A percentile compares a stretch with the other conserved stretches of the same genome.
These are phyloP conservation scores for Cyclocybe cylindracea DNA, from an alignment of 768 basidiomycete species.

Conservation along the genomic window DNA sequence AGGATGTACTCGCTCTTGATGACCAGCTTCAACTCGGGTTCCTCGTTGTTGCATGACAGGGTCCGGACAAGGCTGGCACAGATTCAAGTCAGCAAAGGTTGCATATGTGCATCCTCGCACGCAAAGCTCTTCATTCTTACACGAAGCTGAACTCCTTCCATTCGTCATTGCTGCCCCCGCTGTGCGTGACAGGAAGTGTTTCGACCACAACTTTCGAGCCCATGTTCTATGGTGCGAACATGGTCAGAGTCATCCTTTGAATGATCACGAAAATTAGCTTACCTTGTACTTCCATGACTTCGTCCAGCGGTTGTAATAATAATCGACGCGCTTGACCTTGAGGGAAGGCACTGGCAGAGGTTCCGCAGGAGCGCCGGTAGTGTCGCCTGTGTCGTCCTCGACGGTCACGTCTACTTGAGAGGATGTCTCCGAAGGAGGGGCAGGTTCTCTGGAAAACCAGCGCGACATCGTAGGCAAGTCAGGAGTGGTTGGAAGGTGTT, in stretches of 20 bases:
- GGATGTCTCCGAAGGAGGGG: conserved; percentile 15
- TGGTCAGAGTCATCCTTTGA: not conserved
- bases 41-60: conserved; percentile 35
- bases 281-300: conserved; percentile 60
- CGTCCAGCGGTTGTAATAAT: conserved; percentile 59
- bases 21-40: conserved; percentile 52
- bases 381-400: conserved; percentile 34
- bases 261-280: conserved; percentile 1
- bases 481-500: no score
- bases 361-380: conserved; percentile 36
- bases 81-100: not conserved
- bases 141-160: conserved; percentile 63
- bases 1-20: conserved; percentile 61
- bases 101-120: not conserved
- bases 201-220: conserved; percentile 55
- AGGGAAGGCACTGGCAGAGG: conserved; percentile 43
- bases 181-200: conserved; percentile 37
- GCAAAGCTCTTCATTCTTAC: conserved; percentile 23
- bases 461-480: conserved; percentile 20
- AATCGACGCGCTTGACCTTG: conserved; percentile 62
- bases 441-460: conserved; percentile 22
- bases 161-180: conserved; percentile 42
- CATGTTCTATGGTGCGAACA: conserved; percentile 41
- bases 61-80: conserved; percentile 50
- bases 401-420: conserved; percentile 12